A percentile compares a stretch with the other conserved stretches of the same genome.
These are phyloP conservation scores for Cerioporus squamosus DNA, from an alignment of 1,284 basidiomycete genomes.

Conservation along the genomic window DNA sequence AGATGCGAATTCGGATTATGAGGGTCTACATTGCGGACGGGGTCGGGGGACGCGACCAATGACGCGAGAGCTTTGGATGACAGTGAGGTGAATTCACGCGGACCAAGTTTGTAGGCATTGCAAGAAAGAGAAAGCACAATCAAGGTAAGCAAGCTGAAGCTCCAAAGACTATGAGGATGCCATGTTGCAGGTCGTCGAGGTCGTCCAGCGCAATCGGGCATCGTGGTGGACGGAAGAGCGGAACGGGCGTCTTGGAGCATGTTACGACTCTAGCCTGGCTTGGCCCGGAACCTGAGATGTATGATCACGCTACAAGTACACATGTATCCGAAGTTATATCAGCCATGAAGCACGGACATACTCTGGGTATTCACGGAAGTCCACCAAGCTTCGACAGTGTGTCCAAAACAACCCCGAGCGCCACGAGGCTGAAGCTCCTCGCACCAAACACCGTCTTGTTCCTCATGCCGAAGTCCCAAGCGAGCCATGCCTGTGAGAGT, in stretches of 20 bases:
- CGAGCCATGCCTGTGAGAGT: constrained; percentile 61
- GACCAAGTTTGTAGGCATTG: constrained; percentile 27
- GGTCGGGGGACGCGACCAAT: constrained; percentile 61
- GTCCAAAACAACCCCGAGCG: constrained; percentile 61
- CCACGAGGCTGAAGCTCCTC: constrained; percentile 71
- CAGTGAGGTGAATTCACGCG: constrained; percentile 48
- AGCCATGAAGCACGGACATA: too few species aligned
- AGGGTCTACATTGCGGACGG: constrained; percentile 68
- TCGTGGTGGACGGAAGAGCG: constrained; percentile 13
- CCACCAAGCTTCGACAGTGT: constrained; percentile 51
- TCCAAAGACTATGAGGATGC: constrained; percentile 3
- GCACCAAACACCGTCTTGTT: constrained; percentile 55
- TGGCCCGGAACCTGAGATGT: too few species aligned
- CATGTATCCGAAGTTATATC: not conserved
- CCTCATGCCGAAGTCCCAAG: constrained; percentile 61
- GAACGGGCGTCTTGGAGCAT: constrained; percentile 5
- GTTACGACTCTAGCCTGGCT: constrained; percentile 10
- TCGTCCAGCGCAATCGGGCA: constrained; percentile 7
- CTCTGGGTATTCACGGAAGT: not conserved
- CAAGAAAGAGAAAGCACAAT: constrained; percentile 4
- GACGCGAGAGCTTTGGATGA: constrained; percentile 54
- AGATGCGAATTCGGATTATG: constrained; percentile 72
- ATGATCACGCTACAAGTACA: not conserved
- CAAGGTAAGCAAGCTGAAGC: constrained; percentile 7
- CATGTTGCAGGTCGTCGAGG: not conserved